Conservation (phyloP, 2,329 filamentous ascomycete genomes). For the Nigrograna mackinnonii region DNA sequence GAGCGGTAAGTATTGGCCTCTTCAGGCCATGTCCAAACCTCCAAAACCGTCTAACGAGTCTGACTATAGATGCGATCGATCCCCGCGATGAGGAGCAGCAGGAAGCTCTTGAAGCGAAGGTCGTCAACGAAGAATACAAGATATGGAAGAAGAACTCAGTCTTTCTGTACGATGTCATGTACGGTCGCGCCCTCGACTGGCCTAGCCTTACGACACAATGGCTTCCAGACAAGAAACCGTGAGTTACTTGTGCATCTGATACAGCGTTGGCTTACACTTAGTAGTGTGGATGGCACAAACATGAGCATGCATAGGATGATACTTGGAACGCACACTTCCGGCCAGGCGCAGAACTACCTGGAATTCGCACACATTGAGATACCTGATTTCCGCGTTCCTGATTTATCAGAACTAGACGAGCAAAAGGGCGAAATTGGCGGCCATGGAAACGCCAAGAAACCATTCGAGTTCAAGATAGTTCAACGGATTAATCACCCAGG, state of each 20-base stretch:
- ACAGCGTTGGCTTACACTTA: too few relatives aligned
- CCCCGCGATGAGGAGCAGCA: conserved; percentile 65
- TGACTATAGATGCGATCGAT: conserved; percentile 46
- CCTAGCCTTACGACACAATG: conserved; percentile 96
- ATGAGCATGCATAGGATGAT: conserved; percentile 86
- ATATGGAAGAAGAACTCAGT: conserved; percentile 99
- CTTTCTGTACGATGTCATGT: conserved; percentile 97
- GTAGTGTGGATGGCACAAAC: conserved; percentile 72
- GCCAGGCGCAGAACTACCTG: conserved; percentile 83
- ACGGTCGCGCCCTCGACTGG: conserved; percentile 94
- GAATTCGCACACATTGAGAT: conserved; percentile 95
- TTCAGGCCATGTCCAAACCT: neutral
- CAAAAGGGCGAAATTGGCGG: conserved; percentile 92
- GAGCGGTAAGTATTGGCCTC: conserved; percentile 30
- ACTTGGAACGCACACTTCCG: conserved; percentile 92
- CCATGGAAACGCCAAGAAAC: conserved; percentile 76
- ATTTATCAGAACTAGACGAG: conserved; percentile 86
- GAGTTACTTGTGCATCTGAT: conserved; percentile 42
- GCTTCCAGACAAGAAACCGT: conserved; percentile 74
- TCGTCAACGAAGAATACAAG: conserved; percentile 99
- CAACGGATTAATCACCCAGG: conserved; percentile 96
- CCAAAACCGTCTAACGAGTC: too few relatives aligned
- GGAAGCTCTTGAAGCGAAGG: conserved; percentile 75
- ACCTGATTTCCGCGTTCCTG: conserved; percentile 74
- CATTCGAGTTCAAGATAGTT: conserved; percentile 86